These are phyloP conservation scores for Penicillium psychrosexuale DNA, from an alignment of 2,329 filamentous ascomycete genomes.

Conservation along the genomic window DNA sequence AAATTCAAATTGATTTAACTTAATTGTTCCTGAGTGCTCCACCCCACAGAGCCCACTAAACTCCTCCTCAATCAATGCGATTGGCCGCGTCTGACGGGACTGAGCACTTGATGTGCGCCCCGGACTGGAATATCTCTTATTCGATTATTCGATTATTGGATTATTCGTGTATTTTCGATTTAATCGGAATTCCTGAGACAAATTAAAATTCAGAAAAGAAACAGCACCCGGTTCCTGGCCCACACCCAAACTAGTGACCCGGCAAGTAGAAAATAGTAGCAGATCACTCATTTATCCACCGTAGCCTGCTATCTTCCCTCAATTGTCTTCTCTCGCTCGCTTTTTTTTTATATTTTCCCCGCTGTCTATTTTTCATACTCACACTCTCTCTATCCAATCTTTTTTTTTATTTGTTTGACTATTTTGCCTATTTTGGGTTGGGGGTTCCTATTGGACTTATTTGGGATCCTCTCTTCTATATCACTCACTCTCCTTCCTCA, in stretches of 20 bases:
- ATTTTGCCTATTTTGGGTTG: constrained; percentile 33
- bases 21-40: background rate
- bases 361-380: constrained; percentile 14
- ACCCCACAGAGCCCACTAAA: background rate
- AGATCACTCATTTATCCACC: constrained; percentile 41
- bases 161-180: background rate
- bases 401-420: constrained; percentile 21
- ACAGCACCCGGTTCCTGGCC: constrained; percentile 17
- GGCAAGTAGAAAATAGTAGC: constrained; percentile 34
- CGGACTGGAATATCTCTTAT: constrained; percentile 5
- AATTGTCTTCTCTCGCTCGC: constrained; percentile 15
- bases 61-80: constrained; percentile 1
- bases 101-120: constrained; percentile 13
- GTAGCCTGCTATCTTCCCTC: constrained; percentile 25
- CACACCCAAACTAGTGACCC: constrained; percentile 28
- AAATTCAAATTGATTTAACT: background rate
- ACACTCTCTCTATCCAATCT: constrained; percentile 23
- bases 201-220: background rate
- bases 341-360: constrained; percentile 25
- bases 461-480: constrained; percentile 26
- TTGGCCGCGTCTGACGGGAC: constrained; percentile 4
- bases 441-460: constrained; percentile 26
- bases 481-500: constrained; percentile 33
- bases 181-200: constrained; percentile 4
- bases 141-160: background rate